Evolutionary conservation across 1,284 basidiomycete species (phyloP).

Genomic region (Tremellales sp.): DNA sequence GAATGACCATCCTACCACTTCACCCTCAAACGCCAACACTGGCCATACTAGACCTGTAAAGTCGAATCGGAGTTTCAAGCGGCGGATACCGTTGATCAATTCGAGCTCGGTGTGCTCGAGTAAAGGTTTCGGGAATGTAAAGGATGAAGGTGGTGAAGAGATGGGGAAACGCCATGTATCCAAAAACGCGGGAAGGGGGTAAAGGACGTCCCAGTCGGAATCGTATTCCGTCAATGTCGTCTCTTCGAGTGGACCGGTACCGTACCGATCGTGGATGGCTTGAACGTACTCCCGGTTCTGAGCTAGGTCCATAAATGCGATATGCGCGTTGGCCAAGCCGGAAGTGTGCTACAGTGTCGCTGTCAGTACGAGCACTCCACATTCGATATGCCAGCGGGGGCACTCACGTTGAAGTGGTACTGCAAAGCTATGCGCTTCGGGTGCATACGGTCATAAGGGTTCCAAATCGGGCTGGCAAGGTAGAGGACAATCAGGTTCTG

Average conservation of each 20-base stretch:
- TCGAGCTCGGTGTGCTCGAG: constrained; percentile 35
- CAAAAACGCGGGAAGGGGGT: constrained; percentile 65
- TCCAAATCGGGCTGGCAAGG: constrained; percentile 58
- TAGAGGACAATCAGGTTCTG: constrained; percentile 56
- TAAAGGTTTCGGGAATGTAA: constrained; percentile 34
- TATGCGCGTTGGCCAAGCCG: constrained; percentile 68
- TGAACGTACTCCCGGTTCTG: constrained; percentile 22
- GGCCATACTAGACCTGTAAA: constrained; percentile 53
- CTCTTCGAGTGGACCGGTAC: constrained; percentile 22
- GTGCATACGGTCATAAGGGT: constrained; percentile 76
- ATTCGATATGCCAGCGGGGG: neutral
- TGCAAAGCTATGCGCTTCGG: constrained; percentile 84
- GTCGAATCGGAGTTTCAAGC: constrained; percentile 64
- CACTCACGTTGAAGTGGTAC: constrained; percentile 77
- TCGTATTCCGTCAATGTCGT: constrained; percentile 41
- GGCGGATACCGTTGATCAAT: constrained; percentile 56
- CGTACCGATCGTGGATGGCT: constrained; percentile 61
- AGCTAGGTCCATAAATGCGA: constrained; percentile 80
- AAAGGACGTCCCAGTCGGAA: constrained; percentile 77
- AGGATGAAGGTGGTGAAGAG: constrained; percentile 53
- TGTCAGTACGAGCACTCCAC: neutral
- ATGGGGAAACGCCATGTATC: constrained; percentile 38
- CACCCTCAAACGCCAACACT: constrained; percentile 88
- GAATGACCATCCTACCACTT: constrained; percentile 81
- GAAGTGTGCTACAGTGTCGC: constrained; percentile 59